Evolutionary conservation across 148 eudicot species (phyloP), one percentile per base, ranked within the genome.

Genomic region (Rhododendron henanense): DNA sequence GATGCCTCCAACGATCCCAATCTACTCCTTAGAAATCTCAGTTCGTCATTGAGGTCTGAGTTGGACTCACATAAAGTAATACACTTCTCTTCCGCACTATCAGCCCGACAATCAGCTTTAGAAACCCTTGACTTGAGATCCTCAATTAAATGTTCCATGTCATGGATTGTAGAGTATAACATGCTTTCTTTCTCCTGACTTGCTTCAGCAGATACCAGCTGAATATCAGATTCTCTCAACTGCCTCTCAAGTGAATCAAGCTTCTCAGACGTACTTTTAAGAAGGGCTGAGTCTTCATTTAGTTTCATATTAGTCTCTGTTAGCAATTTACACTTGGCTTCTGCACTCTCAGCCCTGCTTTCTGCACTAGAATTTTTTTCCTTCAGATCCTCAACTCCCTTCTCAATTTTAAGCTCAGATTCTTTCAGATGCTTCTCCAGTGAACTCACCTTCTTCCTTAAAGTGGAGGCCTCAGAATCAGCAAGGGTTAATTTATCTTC

Each of bases 81-180:
- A 53, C 93, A 94, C 87, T 93, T 94, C 37, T 92, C 95, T 88
- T 97, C 98, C 1, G 92, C 94, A 87, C 87, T 87, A 81, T 94
- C 98, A 13, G 93, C 93, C 47, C 89, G 89, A 85, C 84, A 87
- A 89, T 95, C 95, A 85, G 96, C 92, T 88, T 90, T 90, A 39
- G 80, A 77, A 85, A 91, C 94, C 89, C 94, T 97, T 25, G 87
- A 87, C 89, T 93, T 93, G 85, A 97, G 85, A 87, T 90, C 92
- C 76, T 94, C 90, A 53, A 97, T 97, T 83, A 94, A 83, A 89
- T 84, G 88, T 79, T 91, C 96, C 99, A 97, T 97, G 84, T 97
- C 99, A 85, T 86, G 85, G 85, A 97, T 91, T 2, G 93, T 87
- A 78, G 92, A 85, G 85, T 89, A 83, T 87, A 93, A 69, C 96